A percentile compares a stretch with the other conserved stretches of the same genome.
phyloP scores from a whole-genome alignment of 78 protist species.

The Anaeramoeba ignava region DNA sequence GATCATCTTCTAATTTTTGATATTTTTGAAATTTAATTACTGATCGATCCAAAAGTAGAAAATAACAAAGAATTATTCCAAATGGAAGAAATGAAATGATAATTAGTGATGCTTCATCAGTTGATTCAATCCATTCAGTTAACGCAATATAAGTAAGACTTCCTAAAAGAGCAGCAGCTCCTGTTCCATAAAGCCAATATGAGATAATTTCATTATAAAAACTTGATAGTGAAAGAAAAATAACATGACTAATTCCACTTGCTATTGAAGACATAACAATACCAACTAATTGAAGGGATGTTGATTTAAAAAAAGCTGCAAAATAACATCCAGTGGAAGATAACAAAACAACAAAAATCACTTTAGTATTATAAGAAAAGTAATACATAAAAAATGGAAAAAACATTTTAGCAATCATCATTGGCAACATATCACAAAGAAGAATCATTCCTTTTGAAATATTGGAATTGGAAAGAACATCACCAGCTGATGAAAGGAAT shows the following conservation, averaged over 20 bases:
- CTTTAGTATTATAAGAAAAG: neutral
- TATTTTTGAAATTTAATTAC: neutral
- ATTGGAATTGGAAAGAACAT: neutral
- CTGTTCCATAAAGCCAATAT: neutral
- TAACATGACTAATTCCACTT: neutral
- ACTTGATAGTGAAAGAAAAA: neutral
- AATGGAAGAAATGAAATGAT: neutral
- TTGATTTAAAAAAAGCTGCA: neutral
- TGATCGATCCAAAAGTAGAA: neutral
- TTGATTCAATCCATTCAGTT: neutral
- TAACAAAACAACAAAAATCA: neutral
- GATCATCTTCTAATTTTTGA: neutral
- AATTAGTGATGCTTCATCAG: neutral
- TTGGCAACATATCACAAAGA: neutral
- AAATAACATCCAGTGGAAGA: neutral
- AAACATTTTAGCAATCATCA: neutral
- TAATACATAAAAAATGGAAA: neutral
- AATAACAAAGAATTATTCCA: neutral
- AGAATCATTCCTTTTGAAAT: neutral
- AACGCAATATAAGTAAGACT: neutral
- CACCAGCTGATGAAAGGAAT: neutral
- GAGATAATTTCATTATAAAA: neutral
- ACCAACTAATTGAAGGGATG: neutral
- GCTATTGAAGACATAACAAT: neutral
- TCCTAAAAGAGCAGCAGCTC: neutral